Conservation (phyloP, 1,139 yeast genomes). For the Suhomyces anneliseae region DNA sequence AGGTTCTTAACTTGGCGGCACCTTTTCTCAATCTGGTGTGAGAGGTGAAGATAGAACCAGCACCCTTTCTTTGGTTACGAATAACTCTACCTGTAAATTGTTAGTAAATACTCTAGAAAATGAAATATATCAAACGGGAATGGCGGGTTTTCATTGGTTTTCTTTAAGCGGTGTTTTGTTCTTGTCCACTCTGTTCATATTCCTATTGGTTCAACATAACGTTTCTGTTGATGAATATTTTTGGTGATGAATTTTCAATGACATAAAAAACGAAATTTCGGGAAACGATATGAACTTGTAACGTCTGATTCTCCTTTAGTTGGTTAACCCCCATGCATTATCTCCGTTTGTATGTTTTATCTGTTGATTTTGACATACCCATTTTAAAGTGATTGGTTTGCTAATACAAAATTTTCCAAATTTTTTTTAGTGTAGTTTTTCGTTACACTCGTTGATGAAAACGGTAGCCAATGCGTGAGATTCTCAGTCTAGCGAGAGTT, state of each 20-base stretch:
- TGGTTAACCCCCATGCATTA: no score
- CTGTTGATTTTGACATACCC: constrained; percentile 12
- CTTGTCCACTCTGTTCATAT: not conserved
- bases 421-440: constrained; percentile 10
- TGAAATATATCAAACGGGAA: not conserved
- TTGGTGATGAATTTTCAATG: no score
- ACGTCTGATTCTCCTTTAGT: not conserved
- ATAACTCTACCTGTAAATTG: constrained; percentile 90
- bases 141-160: no score
- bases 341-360: not conserved
- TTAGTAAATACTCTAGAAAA: constrained; percentile 11
- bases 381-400: constrained; percentile 15
- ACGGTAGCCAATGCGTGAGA: not conserved
- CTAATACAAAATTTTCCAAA: constrained; percentile 12
- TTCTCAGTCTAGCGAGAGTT: not conserved
- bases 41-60: constrained; percentile 99
- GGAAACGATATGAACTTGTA: no score
- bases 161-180: no score
- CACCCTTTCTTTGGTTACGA: constrained; percentile 99
- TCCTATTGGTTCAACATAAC: not conserved
- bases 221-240: not conserved
- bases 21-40: constrained; percentile 99
- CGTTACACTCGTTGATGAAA: constrained; percentile 5
- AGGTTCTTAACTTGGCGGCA: constrained; percentile 99
- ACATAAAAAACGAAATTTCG: no score